Base-by-base conservation (phyloP, 768 basidiomycete genomes). In the Lactarius psammicola region DNA sequence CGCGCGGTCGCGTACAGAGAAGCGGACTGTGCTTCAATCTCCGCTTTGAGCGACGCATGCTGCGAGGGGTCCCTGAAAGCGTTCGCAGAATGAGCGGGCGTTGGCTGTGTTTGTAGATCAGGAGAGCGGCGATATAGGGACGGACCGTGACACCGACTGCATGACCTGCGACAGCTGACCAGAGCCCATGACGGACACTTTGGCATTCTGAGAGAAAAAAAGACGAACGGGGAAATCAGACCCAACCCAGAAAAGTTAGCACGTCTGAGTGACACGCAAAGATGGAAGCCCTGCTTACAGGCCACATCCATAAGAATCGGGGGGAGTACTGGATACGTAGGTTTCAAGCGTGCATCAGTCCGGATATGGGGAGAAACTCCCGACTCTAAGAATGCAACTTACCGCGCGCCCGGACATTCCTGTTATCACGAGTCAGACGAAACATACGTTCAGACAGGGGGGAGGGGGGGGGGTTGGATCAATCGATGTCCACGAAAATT, bases 251-350 rank as follows among this genome's bases (percentile, higher is more conserved):
- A 26, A 13, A 23, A 15, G 40, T 36, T 30, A 40, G 49, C 9
- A 34, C 56, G 59, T 53, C 68, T 66, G 62, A 46, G 57, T 46
- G n/a, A 40, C n/a, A 61, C 51, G 13, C 42, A 54, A 2, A 40
- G 59, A 40, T 20, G 57, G 28, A 67, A 46, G 38, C 38, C 4
- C 54, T 40, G 78, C 89, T 72, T 77, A 92, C 91, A 64, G 95
- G 95, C 95, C 95, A 98, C 93, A 95, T 95, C 92, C 93, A 98
- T 59, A 98, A 76, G 83, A 98, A 97, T 66, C 94, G 83, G 20
- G 95, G 95, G 5, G 92, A 94, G 77, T 96, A 98, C 87, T 95
- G 54, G 17, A 26, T 26, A 51, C 23, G 49, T 26, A 2, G 11
- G 54, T 65, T 65, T 61, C 55, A 65, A 42, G 56, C n/a, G 44